Evolutionary conservation across 1,139 yeast species (phyloP).

Genomic region (Eremothecium sinecaudum): DNA sequence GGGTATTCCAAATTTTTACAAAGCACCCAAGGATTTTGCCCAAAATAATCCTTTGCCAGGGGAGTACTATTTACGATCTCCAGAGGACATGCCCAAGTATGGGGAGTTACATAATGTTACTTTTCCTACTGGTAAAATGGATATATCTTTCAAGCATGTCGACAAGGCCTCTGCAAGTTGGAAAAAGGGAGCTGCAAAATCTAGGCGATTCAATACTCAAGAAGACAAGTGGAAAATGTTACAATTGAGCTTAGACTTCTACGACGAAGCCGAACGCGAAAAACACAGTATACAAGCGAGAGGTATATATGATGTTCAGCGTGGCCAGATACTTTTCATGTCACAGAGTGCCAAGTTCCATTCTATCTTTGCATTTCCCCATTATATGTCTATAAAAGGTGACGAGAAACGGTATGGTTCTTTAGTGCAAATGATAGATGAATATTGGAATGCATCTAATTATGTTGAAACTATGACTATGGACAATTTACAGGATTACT

Average conservation of each 20-base stretch:
- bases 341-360: conserved; percentile 67
- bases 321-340: conserved; percentile 57
- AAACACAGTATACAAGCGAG: conserved; percentile 41
- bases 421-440: conserved; percentile 30
- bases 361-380: conserved; percentile 42
- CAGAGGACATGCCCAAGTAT: conserved; percentile 15
- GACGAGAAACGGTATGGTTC: conserved; percentile 36
- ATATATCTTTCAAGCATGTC: conserved; percentile 21
- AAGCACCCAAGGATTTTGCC: conserved; percentile 23
- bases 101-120: conserved; percentile 27
- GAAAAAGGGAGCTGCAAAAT: conserved; percentile 22
- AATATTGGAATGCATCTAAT: conserved; percentile 32
- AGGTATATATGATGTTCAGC: conserved; percentile 63
- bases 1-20: conserved; percentile 27
- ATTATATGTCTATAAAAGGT: conserved; percentile 29
- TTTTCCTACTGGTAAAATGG: conserved; percentile 23
- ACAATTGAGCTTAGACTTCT: conserved; percentile 25
- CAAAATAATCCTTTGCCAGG: conserved; percentile 22
- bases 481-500: conserved; percentile 33
- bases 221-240: conserved; percentile 29
- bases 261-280: conserved; percentile 37
- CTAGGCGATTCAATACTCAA: conserved; percentile 28
- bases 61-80: conserved; percentile 15
- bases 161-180: conserved; percentile 19
- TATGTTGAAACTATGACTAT: conserved; percentile 31